These are phyloP conservation scores for Rhodotorula sp. DNA, from an alignment of 1,284 basidiomycete genomes.

Conservation along the genomic window DNA sequence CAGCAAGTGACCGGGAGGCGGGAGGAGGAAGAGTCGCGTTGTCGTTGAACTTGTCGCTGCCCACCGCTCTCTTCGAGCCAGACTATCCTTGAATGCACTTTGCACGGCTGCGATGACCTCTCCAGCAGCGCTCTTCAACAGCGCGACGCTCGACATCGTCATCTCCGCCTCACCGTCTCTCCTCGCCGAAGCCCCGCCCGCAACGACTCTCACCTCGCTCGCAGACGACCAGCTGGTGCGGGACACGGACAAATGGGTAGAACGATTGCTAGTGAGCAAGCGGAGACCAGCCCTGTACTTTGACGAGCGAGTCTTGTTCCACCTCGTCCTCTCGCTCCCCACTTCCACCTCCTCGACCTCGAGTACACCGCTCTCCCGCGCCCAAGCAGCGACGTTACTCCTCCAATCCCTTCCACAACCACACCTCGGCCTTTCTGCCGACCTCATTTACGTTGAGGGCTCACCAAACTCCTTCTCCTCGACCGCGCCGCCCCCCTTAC, in stretches of 20 bases:
- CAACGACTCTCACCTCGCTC: not conserved
- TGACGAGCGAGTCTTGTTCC: slow-evolving; percentile 20
- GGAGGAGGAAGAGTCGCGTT: no score
- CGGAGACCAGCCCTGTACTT: slow-evolving; percentile 2
- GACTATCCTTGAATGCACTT: no score
- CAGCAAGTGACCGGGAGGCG: no score
- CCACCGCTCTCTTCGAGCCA: no score
- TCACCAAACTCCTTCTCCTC: not conserved
- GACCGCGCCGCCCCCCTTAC: not conserved
- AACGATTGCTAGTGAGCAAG: not conserved
- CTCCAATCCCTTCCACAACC: slow-evolving; percentile 7
- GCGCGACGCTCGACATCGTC: not conserved
- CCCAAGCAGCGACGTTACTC: slow-evolving; percentile 26
- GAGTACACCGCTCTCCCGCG: not conserved
- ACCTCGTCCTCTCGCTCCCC: slow-evolving; percentile 22
- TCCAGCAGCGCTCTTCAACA: not conserved
- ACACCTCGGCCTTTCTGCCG: slow-evolving; percentile 22
- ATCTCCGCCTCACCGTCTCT: not conserved
- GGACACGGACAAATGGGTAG: slow-evolving; percentile 7
- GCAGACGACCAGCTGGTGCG: not conserved
- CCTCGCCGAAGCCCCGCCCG: not conserved
- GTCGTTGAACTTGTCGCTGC: no score
- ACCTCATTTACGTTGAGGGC: slow-evolving; percentile 19
- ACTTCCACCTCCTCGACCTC: not conserved
- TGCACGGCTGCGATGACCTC: not conserved